A percentile compares a stretch with the other conserved stretches of the same genome.
Conservation (phyloP, 169 alveolate species). For the Eimeria maxima region DNA sequence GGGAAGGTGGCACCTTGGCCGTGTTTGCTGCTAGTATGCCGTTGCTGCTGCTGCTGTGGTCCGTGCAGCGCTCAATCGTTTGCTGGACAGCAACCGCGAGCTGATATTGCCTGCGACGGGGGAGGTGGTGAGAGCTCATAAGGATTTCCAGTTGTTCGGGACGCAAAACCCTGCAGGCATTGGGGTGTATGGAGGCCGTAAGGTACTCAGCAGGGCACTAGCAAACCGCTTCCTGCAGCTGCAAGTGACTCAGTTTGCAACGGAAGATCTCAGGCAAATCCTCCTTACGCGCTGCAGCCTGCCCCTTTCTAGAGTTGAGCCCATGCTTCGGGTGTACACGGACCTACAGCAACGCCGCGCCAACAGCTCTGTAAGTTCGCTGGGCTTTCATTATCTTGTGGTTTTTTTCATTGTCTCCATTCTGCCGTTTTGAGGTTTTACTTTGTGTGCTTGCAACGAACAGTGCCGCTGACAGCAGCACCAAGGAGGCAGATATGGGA, state of each 20-base stretch:
- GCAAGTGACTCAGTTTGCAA: constrained; percentile 95
- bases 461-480: neutral
- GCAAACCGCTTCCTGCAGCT: constrained; percentile 98
- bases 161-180: constrained; percentile 99
- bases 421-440: neutral
- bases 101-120: constrained; percentile 98
- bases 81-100: constrained; percentile 99
- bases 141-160: constrained; percentile 99
- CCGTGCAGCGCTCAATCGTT: constrained; percentile 96
- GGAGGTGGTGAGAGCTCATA: constrained; percentile 97
- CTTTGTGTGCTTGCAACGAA: neutral
- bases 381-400: neutral
- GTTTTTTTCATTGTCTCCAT: neutral
- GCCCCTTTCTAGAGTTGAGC: constrained; percentile 96
- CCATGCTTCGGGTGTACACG: constrained; percentile 96
- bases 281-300: constrained; percentile 96
- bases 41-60: constrained; percentile 41
- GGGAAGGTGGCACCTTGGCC: neutral
- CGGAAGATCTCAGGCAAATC: constrained; percentile 95
- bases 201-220: constrained; percentile 98
- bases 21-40: neutral
- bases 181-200: constrained; percentile 99
- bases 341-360: constrained; percentile 94
- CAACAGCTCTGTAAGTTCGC: constrained; percentile 86
- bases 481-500: neutral